phyloP scores from a whole-genome alignment of 179 eudicot genomes.

The Spergularia azorica region DNA sequence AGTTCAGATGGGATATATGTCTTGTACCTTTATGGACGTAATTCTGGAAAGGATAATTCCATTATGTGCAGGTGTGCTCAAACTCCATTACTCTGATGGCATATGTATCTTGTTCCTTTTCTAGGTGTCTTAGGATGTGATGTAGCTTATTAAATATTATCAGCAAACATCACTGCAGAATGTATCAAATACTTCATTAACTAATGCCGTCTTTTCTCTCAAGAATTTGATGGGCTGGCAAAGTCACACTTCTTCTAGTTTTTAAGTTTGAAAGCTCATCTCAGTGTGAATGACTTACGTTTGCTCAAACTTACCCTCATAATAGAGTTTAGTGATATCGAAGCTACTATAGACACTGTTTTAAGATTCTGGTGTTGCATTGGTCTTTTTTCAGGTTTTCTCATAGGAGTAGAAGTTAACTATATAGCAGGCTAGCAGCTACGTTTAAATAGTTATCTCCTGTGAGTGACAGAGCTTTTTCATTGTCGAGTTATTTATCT shows the following conservation, averaged over 20 bases:
- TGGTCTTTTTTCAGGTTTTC: not conserved
- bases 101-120: too few species aligned
- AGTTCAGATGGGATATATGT: conserved; percentile 64
- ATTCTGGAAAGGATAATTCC: conserved; percentile 52
- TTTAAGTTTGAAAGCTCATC: not conserved
- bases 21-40: conserved; percentile 72
- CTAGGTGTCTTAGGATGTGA: not conserved
- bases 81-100: not conserved
- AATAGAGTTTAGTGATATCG: not conserved
- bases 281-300: not conserved
- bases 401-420: not conserved
- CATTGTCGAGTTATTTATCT: too few species aligned
- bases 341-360: not conserved
- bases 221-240: not conserved
- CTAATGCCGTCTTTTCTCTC: not conserved
- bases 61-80: conserved; percentile 72
- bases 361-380: not conserved
- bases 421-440: not conserved
- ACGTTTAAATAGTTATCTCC: not conserved
- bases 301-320: not conserved
- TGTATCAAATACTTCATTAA: too few species aligned
- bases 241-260: not conserved
- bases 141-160: not conserved
- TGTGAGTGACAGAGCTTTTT: too few species aligned
- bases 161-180: too few species aligned